A percentile compares a stretch with the other conserved stretches of the same genome.
phyloP scores from a whole-genome alignment of 768 basidiomycete genomes.

The Pulveroboletus sp. region DNA sequence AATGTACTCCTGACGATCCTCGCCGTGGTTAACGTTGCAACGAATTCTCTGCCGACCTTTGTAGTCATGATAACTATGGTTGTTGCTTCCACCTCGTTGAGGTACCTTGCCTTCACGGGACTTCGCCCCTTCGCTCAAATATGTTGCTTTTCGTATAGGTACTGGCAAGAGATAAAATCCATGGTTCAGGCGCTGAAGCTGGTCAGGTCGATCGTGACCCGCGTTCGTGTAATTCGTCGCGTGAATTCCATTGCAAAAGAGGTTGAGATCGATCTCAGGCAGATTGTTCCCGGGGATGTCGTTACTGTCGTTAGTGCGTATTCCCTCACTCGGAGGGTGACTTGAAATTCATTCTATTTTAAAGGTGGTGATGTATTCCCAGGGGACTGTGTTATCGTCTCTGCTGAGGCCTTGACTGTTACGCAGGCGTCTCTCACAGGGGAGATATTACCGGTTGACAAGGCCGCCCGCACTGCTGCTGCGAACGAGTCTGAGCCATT shows the following conservation, averaged over 20 bases:
- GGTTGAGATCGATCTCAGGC: constrained; percentile 29
- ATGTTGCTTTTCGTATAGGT: constrained; percentile 8
- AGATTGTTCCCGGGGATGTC: constrained; percentile 33
- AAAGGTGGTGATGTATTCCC: constrained; percentile 35
- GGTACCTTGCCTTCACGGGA: constrained; percentile 11
- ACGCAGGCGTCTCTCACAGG: constrained; percentile 36
- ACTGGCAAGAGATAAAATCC: constrained; percentile 34
- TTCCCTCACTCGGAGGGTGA: background rate
- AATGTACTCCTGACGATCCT: constrained; percentile 32
- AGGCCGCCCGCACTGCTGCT: constrained; percentile 16
- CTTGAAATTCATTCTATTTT: background rate
- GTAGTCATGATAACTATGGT: constrained; percentile 35
- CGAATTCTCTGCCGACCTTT: constrained; percentile 31
- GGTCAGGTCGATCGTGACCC: constrained; percentile 32
- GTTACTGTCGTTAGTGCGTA: constrained; percentile 28
- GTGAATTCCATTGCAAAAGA: constrained; percentile 20
- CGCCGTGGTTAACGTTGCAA: constrained; percentile 31
- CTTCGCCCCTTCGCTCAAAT: background rate
- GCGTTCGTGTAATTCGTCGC: constrained; percentile 30
- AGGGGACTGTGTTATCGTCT: constrained; percentile 33
- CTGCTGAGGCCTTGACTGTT: constrained; percentile 32
- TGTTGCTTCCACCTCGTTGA: constrained; percentile 31
- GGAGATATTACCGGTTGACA: constrained; percentile 35
- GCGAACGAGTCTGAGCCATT: constrained; percentile 18
- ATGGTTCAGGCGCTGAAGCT: constrained; percentile 34